Evolutionary conservation across 805 yeast species (phyloP).

Genomic region (Candida nonsorbophila): DNA sequence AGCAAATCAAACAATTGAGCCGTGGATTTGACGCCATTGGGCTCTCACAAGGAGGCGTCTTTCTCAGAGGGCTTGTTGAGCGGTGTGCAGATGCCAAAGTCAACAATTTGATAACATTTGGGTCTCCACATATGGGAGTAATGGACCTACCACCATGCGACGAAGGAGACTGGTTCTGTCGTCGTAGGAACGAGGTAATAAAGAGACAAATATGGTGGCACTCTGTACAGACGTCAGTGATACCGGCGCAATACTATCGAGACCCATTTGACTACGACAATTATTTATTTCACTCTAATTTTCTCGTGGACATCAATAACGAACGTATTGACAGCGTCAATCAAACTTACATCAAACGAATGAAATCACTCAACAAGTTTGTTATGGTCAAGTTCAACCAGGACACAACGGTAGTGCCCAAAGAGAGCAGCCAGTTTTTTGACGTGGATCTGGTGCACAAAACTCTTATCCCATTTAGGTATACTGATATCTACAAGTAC

Average conservation of each 20-base stretch:
- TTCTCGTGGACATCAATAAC: slow-evolving; percentile 63
- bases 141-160: slow-evolving; percentile 61
- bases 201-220: slow-evolving; percentile 57
- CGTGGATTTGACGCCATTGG: slow-evolving; percentile 71
- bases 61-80: slow-evolving; percentile 63
- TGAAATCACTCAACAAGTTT: slow-evolving; percentile 43
- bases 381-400: slow-evolving; percentile 55
- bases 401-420: slow-evolving; percentile 70
- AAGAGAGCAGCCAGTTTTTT: slow-evolving; percentile 63
- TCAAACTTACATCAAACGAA: slow-evolving; percentile 35
- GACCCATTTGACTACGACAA: slow-evolving; percentile 49
- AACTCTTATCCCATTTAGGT: slow-evolving; percentile 35
- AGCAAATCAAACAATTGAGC: slow-evolving; percentile 36
- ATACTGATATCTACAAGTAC: slow-evolving; percentile 45
- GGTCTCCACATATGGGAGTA: slow-evolving; percentile 78
- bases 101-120: slow-evolving; percentile 61
- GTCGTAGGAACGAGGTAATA: slow-evolving; percentile 46
- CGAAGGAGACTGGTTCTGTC: slow-evolving; percentile 54
- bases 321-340: slow-evolving; percentile 37
- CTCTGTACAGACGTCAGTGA: slow-evolving; percentile 48
- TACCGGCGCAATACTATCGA: slow-evolving; percentile 76
- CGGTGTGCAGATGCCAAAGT: slow-evolving; percentile 42
- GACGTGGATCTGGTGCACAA: slow-evolving; percentile 47
- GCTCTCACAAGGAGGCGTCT: slow-evolving; percentile 81
- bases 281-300: slow-evolving; percentile 53